A percentile compares a stretch with the other conserved stretches of the same genome.
phyloP scores from a whole-genome alignment of 129 eudicot species.

The Flaveria brownii region DNA sequence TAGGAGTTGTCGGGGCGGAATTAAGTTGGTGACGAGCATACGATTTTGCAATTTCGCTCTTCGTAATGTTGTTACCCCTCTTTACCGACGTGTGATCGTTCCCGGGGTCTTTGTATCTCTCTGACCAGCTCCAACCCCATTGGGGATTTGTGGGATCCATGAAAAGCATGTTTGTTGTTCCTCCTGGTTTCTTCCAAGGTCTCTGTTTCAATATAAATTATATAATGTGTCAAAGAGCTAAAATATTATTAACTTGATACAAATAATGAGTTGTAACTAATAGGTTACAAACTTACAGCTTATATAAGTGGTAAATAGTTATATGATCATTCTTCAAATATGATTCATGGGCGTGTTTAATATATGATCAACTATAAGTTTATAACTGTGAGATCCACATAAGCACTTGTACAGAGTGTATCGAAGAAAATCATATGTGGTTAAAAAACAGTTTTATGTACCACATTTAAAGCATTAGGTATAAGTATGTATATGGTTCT shows the following conservation, averaged over 20 bases:
- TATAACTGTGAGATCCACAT: no score
- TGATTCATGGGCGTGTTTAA: no score
- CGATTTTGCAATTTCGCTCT: constrained; percentile 70
- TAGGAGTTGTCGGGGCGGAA: constrained; percentile 56
- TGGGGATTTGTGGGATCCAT: constrained; percentile 95
- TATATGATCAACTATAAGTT: no score
- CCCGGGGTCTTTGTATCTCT: constrained; percentile 55
- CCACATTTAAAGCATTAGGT: no score
- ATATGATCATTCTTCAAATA: not conserved
- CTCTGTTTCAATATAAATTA: constrained; percentile 44
- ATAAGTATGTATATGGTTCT: not conserved
- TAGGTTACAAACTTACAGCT: not conserved
- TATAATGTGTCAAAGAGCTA: not conserved
- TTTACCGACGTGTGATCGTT: constrained; percentile 50
- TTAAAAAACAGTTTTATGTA: no score
- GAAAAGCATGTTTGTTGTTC: constrained; percentile 61
- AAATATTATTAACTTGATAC: not conserved
- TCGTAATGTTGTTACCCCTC: constrained; percentile 37
- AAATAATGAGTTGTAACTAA: not conserved
- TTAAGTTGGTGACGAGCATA: constrained; percentile 81
- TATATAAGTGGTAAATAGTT: not conserved
- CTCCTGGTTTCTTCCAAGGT: constrained; percentile 73
- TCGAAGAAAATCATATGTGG: no score
- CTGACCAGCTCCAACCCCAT: constrained; percentile 99
- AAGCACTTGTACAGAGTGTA: no score